Base-by-base conservation (phyloP, 2,329 filamentous ascomycete genomes). In the Fusarium torreyae region DNA sequence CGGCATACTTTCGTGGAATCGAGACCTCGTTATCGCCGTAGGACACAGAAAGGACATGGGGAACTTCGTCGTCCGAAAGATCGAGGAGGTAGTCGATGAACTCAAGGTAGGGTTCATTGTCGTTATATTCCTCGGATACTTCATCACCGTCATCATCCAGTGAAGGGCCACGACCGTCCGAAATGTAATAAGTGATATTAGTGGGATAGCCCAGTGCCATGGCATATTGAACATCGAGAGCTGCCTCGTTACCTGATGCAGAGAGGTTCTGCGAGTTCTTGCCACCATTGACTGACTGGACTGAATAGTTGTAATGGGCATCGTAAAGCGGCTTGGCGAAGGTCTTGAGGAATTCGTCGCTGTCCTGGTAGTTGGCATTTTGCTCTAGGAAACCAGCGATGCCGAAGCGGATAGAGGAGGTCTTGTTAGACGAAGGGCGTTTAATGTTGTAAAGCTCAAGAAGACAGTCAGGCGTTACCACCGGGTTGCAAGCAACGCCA, bases 11-110 rank as follows among this genome's bases (percentile, higher is more conserved):
- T 7, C 64, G 66, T 4, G 87, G 87, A 0, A 89, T 85, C 0
- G 83, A 82, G 49, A 86, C 80, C 77, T 89, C 87, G 66, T 88
- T 84, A 68, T 89, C 87, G 15, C 83, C 85, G 72, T 89, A 90
- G 15, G 86, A 88, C 20, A 88, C 83, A 46, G 85, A 85, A 14
- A 90, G 80, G 3, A 89, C 84, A 52, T 87, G 86, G 1, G 88
- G 88, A 14, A 88, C 72, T 20, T 82, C 75, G 15, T 78, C 74
- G 46, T 85, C 81, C 1, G 78, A 74, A 62, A 82, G 79, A 22
- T 69, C 75, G 2, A 89, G 78, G 9, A 89, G 76, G 62, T 84
- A 81, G 56, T 86, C 79, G 15, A 89, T 77, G 67, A 87, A 85
- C 38, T 85, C 82, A 6, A 89, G 76, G 66, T 87, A 89, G 0